Evolutionary conservation across 23 red algal genomes (phyloP), one percentile per base, ranked within the genome.

Genomic region (Agarophyton chilense): DNA sequence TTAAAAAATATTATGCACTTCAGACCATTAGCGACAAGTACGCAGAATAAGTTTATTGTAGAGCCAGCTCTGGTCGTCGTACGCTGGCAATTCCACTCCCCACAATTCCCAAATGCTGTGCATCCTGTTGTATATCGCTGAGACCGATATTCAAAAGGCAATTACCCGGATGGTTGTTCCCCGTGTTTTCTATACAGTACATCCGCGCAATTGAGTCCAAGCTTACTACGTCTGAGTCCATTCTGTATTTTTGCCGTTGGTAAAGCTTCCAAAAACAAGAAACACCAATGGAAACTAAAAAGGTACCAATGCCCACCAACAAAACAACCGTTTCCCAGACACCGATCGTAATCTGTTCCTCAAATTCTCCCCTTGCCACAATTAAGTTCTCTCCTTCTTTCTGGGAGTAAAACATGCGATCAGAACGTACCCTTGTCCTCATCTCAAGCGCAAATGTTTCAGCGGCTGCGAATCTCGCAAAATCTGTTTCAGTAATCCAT

Each of bases 351-450:
- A 70, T 33, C 21, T 39, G 32, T 9, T 70, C 64, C 64, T 70
- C 38, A 0, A 8, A n/a, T 40, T 42, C 14, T 2, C 64, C 64
- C 21, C 17, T 42, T 1, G 64, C 28, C 11, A 70, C 34, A 16
- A 9, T 22, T 4, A 70, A 21, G 4, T 1, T 16, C 34, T 70
- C 64, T 2, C 64, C 64, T 22, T 70, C 64, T 2, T 70, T 7
- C 19, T 5, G 32, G 1, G 34, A 40, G 34, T 70, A 70, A 14
- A 70, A 70, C 64, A 70, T 70, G 2, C 64, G 32, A 33, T 70
- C 64, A 7, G 64, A 70, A 42, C 64, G 64, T 21, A 70, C 64
- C 64, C 64, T 70, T 7, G 64, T 40, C 2, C 64, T 29, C 64
- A 70, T 16, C 19, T 70, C 64, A 14, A 36, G 13, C n/a, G 32